Evolutionary conservation across 1,284 basidiomycete genomes (phyloP).

Genomic region (Papiliotrema nemorosa): DNA sequence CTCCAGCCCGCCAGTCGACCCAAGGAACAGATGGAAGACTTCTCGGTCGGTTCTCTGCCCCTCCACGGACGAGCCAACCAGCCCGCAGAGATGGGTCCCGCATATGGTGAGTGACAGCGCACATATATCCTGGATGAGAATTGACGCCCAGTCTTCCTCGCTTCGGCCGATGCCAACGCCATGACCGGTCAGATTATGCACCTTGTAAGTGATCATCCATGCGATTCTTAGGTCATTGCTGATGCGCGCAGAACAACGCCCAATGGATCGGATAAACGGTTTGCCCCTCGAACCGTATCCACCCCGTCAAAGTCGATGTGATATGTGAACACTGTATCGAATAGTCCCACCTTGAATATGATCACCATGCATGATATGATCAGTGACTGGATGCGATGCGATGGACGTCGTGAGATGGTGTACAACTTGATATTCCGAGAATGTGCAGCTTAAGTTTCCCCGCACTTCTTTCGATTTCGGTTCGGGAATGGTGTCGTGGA

Average conservation of each 20-base stretch:
- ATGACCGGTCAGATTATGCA: slow-evolving; percentile 38
- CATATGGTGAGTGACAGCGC: slow-evolving; percentile 44
- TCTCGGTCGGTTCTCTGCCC: slow-evolving; percentile 52
- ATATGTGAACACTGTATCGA: background rate
- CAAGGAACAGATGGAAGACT: slow-evolving; percentile 56
- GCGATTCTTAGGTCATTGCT: background rate
- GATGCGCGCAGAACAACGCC: slow-evolving; percentile 30
- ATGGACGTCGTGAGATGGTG: background rate
- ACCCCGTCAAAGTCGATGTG: background rate
- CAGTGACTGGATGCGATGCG: background rate
- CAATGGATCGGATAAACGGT: slow-evolving; percentile 37
- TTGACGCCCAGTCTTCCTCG: slow-evolving; percentile 27
- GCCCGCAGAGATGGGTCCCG: slow-evolving; percentile 58
- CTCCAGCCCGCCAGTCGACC: slow-evolving; percentile 57
- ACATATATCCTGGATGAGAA: background rate
- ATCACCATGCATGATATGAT: background rate
- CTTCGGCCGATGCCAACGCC: slow-evolving; percentile 35
- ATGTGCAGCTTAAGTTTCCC: background rate
- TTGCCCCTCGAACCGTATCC: background rate
- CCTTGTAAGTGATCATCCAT: slow-evolving; percentile 19
- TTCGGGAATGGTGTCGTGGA: slow-evolving; percentile 38
- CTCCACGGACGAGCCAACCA: slow-evolving; percentile 57
- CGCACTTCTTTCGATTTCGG: slow-evolving; percentile 14
- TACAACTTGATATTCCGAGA: background rate
- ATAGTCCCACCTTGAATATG: no score